Base-by-base conservation (phyloP, 176 grass and related monocot genomes). In the Ensete ventricosum region DNA sequence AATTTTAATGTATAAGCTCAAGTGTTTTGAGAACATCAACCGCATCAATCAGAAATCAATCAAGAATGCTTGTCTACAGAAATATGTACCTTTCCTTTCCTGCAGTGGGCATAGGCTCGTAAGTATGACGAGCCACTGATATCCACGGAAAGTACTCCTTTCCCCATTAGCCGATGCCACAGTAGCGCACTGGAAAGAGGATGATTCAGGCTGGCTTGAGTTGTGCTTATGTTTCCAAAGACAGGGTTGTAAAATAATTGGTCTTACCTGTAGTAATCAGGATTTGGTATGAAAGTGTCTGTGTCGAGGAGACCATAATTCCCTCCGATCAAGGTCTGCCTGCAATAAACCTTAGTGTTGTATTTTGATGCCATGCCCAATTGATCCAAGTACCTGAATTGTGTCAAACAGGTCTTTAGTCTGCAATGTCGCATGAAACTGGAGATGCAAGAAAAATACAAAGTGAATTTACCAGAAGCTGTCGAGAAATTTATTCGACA, bases 131-230 rank as follows among this genome's bases (percentile, higher is more conserved):
- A 25, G 53, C 83, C 83, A 59, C 75, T 83, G 0, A 88, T 85
- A 83, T 92, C 89, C 20, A 88, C 51, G 2, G 87, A 93, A 66
- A 93, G 87, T 85, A 93, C 90, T 83, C 83, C 83, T 64, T 59
- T 93, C 53, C 90, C 90, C 87, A 93, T 93, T 58, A 90, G 90
- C 11, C 82, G 87, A 79, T 87, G 82, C 90, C 90, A 93, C 13
- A 93, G 48, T 5, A 90, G 74, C 77, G 87, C 90, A 79, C 90
- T 93, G 84, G 43, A 12, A 76, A 65, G 19, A 84, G 75, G 14
- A 52, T 13, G 14, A 52, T 13, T 53, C 1, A 25, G 65, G 22
- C 24, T 25, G 24, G 10, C n/a, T 22, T 52, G 29, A 17, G 14
- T 8, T 8, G 17, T 9, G 8, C 14, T 16, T 9, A 50, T 50